These are phyloP conservation scores for Puccinia novopanici DNA, from an alignment of 1,284 basidiomycete species.

Conservation along the genomic window DNA sequence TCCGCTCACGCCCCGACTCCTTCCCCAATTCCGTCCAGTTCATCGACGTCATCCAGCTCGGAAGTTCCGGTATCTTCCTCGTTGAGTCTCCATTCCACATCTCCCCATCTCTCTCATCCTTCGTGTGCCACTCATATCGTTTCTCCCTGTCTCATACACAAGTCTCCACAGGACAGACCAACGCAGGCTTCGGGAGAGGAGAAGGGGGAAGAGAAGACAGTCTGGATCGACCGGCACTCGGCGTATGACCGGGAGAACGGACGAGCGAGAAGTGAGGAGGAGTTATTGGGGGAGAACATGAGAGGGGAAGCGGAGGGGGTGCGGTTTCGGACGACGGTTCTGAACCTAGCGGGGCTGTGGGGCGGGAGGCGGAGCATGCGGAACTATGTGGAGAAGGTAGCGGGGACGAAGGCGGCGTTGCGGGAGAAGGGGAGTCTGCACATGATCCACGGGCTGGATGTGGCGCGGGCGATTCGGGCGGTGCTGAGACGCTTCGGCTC, in stretches of 20 bases:
- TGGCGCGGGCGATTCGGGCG: slow-evolving; percentile 65
- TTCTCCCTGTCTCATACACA: neutral
- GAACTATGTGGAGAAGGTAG: slow-evolving; percentile 65
- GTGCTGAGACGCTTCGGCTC: slow-evolving; percentile 49
- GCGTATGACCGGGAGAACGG: slow-evolving; percentile 60
- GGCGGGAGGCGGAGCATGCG: slow-evolving; percentile 64
- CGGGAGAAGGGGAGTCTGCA: slow-evolving; percentile 65
- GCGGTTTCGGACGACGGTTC: slow-evolving; percentile 62
- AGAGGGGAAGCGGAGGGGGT: slow-evolving; percentile 52
- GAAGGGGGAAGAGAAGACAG: neutral
- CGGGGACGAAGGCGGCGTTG: slow-evolving; percentile 65
- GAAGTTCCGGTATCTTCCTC: slow-evolving; percentile 64
- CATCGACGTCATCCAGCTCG: slow-evolving; percentile 66
- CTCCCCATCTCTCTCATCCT: slow-evolving; percentile 30
- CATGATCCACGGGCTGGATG: slow-evolving; percentile 61
- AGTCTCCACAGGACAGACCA: slow-evolving; percentile 24
- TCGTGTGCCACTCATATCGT: slow-evolving; percentile 11
- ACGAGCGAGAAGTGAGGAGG: slow-evolving; percentile 65
- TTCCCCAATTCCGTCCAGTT: slow-evolving; percentile 20
- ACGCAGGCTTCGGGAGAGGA: neutral
- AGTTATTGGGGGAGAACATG: slow-evolving; percentile 63
- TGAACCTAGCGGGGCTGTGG: slow-evolving; percentile 70
- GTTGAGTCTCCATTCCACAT: slow-evolving; percentile 15
- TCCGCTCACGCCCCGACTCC: slow-evolving; percentile 27
- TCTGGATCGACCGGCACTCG: slow-evolving; percentile 66